phyloP scores from a whole-genome alignment of 257 asterid species.

The Forsythia viridissima region DNA sequence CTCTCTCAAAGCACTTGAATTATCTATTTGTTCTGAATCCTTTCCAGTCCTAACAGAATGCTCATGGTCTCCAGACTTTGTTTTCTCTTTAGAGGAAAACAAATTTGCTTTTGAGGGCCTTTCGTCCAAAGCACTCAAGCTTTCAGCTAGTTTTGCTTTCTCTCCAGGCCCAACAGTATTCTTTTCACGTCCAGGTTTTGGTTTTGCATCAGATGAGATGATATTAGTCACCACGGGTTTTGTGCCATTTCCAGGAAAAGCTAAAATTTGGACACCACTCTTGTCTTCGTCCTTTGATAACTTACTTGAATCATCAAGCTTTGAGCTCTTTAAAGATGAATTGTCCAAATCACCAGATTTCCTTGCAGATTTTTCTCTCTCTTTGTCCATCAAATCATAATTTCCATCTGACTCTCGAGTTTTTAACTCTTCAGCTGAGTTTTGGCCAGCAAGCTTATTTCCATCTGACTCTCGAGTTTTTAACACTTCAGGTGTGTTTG shows the following conservation, averaged over 20 bases:
- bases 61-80: constrained; percentile 13
- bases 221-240: constrained; percentile 18
- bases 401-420: constrained; percentile 25
- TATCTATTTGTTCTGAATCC: constrained; percentile 12
- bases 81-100: constrained; percentile 8
- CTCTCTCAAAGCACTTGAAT: constrained; percentile 14
- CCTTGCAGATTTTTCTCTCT: constrained; percentile 34
- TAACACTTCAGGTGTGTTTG: constrained; percentile 28
- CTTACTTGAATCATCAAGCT: constrained; percentile 29
- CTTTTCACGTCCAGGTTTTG: constrained; percentile 20
- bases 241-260: constrained; percentile 25
- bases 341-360: constrained; percentile 32
- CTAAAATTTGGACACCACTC: constrained; percentile 25
- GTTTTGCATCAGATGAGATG: constrained; percentile 25
- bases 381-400: background rate
- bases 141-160: background rate
- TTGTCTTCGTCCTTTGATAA: constrained; percentile 24
- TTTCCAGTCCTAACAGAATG: constrained; percentile 21
- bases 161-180: constrained; percentile 19
- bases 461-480: constrained; percentile 29
- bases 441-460: constrained; percentile 27
- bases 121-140: constrained; percentile 18
- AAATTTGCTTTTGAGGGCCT: constrained; percentile 14
- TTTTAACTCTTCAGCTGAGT: constrained; percentile 30
- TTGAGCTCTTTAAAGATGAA: constrained; percentile 40